Base-by-base conservation (phyloP, 2,329 filamentous ascomycete genomes). In the Helminthosporium solani region DNA sequence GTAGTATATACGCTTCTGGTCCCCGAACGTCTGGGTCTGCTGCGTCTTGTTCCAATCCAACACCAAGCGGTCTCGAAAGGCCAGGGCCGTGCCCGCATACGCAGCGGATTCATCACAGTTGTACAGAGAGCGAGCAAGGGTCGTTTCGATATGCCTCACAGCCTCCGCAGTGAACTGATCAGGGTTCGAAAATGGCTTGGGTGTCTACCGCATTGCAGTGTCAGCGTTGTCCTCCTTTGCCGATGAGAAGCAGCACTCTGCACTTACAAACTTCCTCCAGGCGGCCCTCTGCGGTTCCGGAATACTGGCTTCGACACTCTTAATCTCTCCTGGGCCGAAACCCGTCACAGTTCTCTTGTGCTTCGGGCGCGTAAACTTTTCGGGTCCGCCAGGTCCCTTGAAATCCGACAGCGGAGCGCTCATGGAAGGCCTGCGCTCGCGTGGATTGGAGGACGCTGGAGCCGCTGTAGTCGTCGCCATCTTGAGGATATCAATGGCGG, bases 21-120 rank as follows among this genome's bases (percentile, higher is more conserved):
- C 94, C 46, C 82, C 79, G 63, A 88, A 90, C 0, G 92, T 96
- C 74, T 99, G 94, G 50, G 86, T 86, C 76, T 99, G 94, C 76
- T 99, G 94, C 37, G 94, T 99, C 74, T 86, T 90, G 76, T 97
- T 99, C 94, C 94, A 99, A 59, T 95, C 90, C 53, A 94, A 85
- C 64, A 99, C 86, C 67, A 99, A 78, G 42, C 90, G 86, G 70
- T 99, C 92, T 64, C 94, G 84, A 74, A 99, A 92, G 20, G 94
- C 92, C 63, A 99, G 76, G 56, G 90, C 89, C 34, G 91, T 90
- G 55, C 92, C 94, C 7, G 88, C 84, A 72, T 99, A 99, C 25
- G 91, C 90, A 42, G 94, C 94, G 44, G 78, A 72, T 74, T 99
- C 94, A 76, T 99, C 91, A 74, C 94, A 99, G 74, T 99, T 99